Evolutionary conservation across 1,284 basidiomycete genomes (phyloP).

Genomic region (Kalmanozyma brasiliensis): DNA sequence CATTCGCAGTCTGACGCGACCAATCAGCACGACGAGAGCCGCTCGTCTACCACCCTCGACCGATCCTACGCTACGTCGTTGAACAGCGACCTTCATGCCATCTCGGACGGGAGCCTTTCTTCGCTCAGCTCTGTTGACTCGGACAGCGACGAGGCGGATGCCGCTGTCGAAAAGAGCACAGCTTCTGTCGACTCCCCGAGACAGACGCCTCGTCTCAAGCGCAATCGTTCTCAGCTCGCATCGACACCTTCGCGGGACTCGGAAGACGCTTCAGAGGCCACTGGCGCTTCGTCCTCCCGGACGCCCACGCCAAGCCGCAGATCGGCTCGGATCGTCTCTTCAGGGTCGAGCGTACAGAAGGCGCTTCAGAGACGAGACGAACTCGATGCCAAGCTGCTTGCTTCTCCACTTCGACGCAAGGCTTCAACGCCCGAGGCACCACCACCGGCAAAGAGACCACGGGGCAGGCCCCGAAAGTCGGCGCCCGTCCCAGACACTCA

Average conservation of each 20-base stretch:
- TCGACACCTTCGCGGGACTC: slow-evolving; percentile 7
- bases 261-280: neutral
- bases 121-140: slow-evolving; percentile 31
- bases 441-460: slow-evolving; percentile 8
- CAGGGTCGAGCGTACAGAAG: slow-evolving; percentile 47
- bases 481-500: slow-evolving; percentile 1
- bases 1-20: slow-evolving; percentile 1
- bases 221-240: neutral
- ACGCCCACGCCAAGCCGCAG: slow-evolving; percentile 33
- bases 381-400: slow-evolving; percentile 40
- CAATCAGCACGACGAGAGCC: slow-evolving; percentile 11
- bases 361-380: slow-evolving; percentile 43
- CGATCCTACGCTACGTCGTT: slow-evolving; percentile 33
- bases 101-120: slow-evolving; percentile 30
- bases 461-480: slow-evolving; percentile 21
- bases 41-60: slow-evolving; percentile 14
- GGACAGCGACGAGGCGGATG: slow-evolving; percentile 21
- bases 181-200: neutral
- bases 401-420: slow-evolving; percentile 19
- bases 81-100: slow-evolving; percentile 17
- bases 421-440: slow-evolving; percentile 15
- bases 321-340: slow-evolving; percentile 37
- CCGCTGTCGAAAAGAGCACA: neutral
- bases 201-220: neutral
- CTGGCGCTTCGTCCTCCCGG: slow-evolving; percentile 11